Evolutionary conservation across 2,329 filamentous ascomycete genomes (phyloP).

Genomic region (Atkinsonella hypoxylon): DNA sequence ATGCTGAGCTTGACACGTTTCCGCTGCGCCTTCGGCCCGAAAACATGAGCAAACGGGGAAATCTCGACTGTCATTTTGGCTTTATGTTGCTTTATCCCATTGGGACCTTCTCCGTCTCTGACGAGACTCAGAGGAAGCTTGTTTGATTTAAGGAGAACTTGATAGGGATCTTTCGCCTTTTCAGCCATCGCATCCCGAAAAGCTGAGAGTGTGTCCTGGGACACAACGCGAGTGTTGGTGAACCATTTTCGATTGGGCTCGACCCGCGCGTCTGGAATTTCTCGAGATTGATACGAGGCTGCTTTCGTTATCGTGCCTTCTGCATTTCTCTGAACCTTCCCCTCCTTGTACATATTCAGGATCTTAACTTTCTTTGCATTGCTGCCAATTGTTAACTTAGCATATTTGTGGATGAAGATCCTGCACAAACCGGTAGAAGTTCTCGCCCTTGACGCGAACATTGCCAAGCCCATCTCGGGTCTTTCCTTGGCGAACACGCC

Average conservation of each 20-base stretch:
- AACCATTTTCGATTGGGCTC: slow-evolving; percentile 99
- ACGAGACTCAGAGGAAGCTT: slow-evolving; percentile 96
- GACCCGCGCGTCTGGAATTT: slow-evolving; percentile 71
- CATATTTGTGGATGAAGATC: slow-evolving; percentile 1
- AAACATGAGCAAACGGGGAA: slow-evolving; percentile 75
- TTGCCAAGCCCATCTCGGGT: slow-evolving; percentile 79
- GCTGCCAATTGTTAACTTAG: slow-evolving; percentile 18
- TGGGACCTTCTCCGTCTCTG: slow-evolving; percentile 60
- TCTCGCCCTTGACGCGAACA: slow-evolving; percentile 90
- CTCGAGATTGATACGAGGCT: slow-evolving; percentile 71
- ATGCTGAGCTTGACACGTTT: slow-evolving; percentile 87
- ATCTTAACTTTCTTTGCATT: slow-evolving; percentile 78
- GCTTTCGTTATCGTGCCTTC: slow-evolving; percentile 75
- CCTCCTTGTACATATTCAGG: slow-evolving; percentile 84
- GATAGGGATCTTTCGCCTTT: slow-evolving; percentile 80
- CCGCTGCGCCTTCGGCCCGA: slow-evolving; percentile 84
- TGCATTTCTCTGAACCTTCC: slow-evolving; percentile 70
- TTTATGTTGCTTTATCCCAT: slow-evolving; percentile 82
- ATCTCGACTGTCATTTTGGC: slow-evolving; percentile 91
- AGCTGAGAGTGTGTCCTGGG: slow-evolving; percentile 72
- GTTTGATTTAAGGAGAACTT: slow-evolving; percentile 90
- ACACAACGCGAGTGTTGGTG: slow-evolving; percentile 80
- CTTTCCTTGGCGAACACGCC: slow-evolving; percentile 78
- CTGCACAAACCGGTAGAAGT: slow-evolving; percentile 70
- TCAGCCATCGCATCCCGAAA: slow-evolving; percentile 91